These are phyloP conservation scores for Bryoglossum gracile DNA, from an alignment of 495 filamentous ascomycete genomes.

Conservation along the genomic window DNA sequence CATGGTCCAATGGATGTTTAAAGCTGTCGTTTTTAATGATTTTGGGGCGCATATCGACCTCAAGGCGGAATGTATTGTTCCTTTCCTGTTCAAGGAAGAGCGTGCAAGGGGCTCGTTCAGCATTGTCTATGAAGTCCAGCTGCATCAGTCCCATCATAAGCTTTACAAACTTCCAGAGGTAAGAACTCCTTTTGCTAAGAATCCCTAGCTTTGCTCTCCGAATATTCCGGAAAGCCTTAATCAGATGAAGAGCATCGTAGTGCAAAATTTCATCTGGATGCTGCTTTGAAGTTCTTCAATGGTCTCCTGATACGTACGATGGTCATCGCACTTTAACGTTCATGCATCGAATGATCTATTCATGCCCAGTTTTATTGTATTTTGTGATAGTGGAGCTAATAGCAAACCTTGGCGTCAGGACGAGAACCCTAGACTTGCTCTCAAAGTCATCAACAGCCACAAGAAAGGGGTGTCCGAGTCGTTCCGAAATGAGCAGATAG, in stretches of 20 bases:
- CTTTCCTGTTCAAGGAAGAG: neutral
- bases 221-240: too few relatives aligned
- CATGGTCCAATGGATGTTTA: neutral
- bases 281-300: too few relatives aligned
- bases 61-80: neutral
- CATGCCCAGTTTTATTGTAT: too few relatives aligned
- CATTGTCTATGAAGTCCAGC: neutral
- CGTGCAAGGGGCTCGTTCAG: neutral
- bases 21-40: neutral
- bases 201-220: too few relatives aligned
- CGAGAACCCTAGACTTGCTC: neutral
- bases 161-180: neutral
- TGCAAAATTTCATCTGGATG: too few relatives aligned
- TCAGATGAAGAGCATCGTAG: too few relatives aligned
- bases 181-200: too few relatives aligned
- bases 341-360: too few relatives aligned
- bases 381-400: too few relatives aligned
- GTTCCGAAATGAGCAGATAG: neutral
- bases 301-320: too few relatives aligned
- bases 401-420: neutral
- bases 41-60: neutral
- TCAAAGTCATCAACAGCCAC: slow-evolving; percentile 1
- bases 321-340: too few relatives aligned
- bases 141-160: neutral
- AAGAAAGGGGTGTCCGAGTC: neutral